Evolutionary conservation across 305 asterid genomes (phyloP), one percentile per base, ranked within the genome.

Genomic region (Fraxinus sp.): DNA sequence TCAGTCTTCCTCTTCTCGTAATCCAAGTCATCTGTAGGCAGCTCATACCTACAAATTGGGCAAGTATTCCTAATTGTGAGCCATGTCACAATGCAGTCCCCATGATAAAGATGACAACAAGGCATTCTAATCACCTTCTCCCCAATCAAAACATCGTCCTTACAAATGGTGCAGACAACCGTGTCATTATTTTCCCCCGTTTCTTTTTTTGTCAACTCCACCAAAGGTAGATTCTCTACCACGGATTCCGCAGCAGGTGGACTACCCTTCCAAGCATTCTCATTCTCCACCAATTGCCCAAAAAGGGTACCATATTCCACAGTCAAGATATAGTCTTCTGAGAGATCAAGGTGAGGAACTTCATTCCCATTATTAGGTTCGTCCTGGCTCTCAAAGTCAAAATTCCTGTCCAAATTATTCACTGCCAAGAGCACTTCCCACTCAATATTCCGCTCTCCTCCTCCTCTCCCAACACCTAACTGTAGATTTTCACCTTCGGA

Each of bases 361-460:
- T 83, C 93, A 66, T 68, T 70, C 30, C 79, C 90, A 83, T 78
- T 62, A 49, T 59, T 62, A 46, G 4, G 76, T 46, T 81, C 89
- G 30, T 79, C 91, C 5, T 84, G 55, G 44, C 74, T 83, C 80
- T 88, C 96, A 52, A 89, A 87, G 33, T 86, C 98, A 1, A 89
- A 77, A 77, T 79, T 83, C 80, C 93, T 83, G 55, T 92, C 99
- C 11, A 92, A 59, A 84, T 87, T 89, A 86, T 90, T 86, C 81
- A 89, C 87, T 1, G 94, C 91, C 86, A 94, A 88, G 22, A 95
- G 89, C 59, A 95, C 94, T 83, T 95, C 95, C 99, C 99, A 95
- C 78, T 88, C 99, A 5, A 91, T 37, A 71, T 85, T 88, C 79
- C 90, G 78, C 36, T 78, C 49, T 41, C 49, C 49, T 41, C 70